phyloP scores from a whole-genome alignment of 192 early-diverging fungal genomes.

The Coemansia sp. region DNA sequence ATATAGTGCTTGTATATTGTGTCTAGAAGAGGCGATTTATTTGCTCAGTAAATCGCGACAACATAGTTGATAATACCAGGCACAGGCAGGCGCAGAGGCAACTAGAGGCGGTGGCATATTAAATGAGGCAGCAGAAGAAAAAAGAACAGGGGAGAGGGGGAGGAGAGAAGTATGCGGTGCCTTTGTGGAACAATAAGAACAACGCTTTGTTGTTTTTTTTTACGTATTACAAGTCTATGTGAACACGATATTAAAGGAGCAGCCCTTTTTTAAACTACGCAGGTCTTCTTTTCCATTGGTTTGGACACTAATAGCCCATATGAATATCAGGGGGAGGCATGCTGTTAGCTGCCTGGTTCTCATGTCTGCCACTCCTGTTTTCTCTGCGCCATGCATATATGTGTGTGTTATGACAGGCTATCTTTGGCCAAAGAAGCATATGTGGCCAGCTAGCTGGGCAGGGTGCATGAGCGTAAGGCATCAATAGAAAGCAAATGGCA shows the following conservation, averaged over 20 bases:
- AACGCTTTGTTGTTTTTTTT: background rate
- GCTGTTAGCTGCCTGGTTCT: background rate
- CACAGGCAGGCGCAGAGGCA: background rate
- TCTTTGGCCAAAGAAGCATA: background rate
- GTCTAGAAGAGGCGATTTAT: background rate
- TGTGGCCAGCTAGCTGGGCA: background rate
- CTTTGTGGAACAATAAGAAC: background rate
- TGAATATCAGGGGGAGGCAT: conserved; percentile 3
- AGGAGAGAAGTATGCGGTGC: background rate
- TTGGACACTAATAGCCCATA: background rate
- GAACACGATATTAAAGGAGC: background rate
- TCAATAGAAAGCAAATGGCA: background rate
- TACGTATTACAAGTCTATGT: background rate
- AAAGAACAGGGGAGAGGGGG: background rate
- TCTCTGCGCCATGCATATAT: conserved; percentile 16
- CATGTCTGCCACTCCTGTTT: conserved; percentile 8
- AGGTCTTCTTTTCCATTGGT: background rate
- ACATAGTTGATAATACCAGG: background rate
- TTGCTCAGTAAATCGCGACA: background rate
- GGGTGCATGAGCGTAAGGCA: background rate
- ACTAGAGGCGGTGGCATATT: conserved; percentile 10
- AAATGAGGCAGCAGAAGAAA: conserved; percentile 4
- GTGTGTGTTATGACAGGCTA: conserved; percentile 2
- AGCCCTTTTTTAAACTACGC: background rate
- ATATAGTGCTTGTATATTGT: conserved; percentile 12